Evolutionary conservation across 805 yeast species (phyloP), one percentile per base, ranked within the genome.

Genomic region (baker's yeast (Saccharomyces cerevisiae)): DNA sequence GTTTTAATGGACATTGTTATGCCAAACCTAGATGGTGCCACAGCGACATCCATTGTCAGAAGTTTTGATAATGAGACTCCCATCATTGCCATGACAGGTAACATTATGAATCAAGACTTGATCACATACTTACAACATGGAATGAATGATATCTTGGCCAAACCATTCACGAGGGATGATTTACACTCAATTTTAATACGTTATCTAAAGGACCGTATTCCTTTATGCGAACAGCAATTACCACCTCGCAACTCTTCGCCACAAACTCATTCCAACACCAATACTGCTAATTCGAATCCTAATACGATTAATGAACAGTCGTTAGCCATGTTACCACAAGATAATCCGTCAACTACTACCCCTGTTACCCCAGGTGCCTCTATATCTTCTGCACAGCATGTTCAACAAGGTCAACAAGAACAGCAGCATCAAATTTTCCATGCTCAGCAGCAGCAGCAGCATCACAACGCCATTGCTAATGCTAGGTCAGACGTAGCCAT

Each of bases 11-110:
- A 87, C 71, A 87, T 87, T 51, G 92, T 87, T 24, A 87, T 87
- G 94, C 96, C 96, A 11, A 87, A 85, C 66, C 70, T 87, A 61
- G 89, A 89, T 73, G 89, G 97, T 63, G 90, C 91, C 22, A 84
- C 96, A 2, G 97, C 97, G 0, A 87, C 97, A 1, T 85, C 92
- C 46, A 82, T 92, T 47, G 89, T 94, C 49, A 78, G 98, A 61
- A 82, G 85, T 21, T 88, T 89, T 66, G 96, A 90, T 68, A 81
- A 82, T 22, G 79, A 79, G 52, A 89, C 97, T 0, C 98, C 98
- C 11, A 88, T 94, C 58, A 85, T 94, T 60, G 95, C 96, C 30
- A 89, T 89, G 96, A 89, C 96, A 1, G 95, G 96, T 46, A 89
- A 89, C 66, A 87, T 89, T 54, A 85, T 87, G 60, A 88, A 85